phyloP scores from a whole-genome alignment of 768 basidiomycete species.

The Xerocomus potaroensis region DNA sequence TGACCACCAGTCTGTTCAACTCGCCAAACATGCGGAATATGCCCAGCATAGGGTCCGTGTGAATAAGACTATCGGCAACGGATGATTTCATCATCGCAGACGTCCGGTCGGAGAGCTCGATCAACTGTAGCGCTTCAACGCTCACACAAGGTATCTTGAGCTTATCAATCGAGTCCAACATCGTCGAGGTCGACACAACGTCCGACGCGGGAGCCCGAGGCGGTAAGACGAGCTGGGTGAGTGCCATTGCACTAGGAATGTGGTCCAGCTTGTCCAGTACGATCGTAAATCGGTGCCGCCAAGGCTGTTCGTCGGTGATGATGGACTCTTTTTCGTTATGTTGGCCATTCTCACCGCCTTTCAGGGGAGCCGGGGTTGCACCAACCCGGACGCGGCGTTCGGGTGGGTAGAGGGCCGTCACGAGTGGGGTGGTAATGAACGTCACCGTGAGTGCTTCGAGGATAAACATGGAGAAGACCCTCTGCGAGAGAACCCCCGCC shows the following conservation, averaged over 20 bases:
- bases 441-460: slow-evolving; percentile 78
- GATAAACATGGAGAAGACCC: slow-evolving; percentile 94
- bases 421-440: slow-evolving; percentile 80
- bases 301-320: slow-evolving; percentile 16
- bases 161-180: not conserved
- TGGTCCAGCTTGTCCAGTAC: slow-evolving; percentile 90
- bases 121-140: slow-evolving; percentile 75
- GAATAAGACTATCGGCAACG: slow-evolving; percentile 59
- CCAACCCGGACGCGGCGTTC: slow-evolving; percentile 48
- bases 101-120: slow-evolving; percentile 72
- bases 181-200: slow-evolving; percentile 7
- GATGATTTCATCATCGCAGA: slow-evolving; percentile 64
- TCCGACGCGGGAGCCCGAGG: slow-evolving; percentile 11
- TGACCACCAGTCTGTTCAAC: slow-evolving; percentile 62
- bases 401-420: slow-evolving; percentile 64
- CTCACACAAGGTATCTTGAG: slow-evolving; percentile 30
- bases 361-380: slow-evolving; percentile 11
- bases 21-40: slow-evolving; percentile 76
- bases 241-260: slow-evolving; percentile 82
- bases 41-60: slow-evolving; percentile 65
- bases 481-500: slow-evolving; percentile 68
- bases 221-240: slow-evolving; percentile 74
- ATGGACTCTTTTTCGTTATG: slow-evolving; percentile 6
- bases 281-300: slow-evolving; percentile 68
- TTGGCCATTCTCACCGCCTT: slow-evolving; percentile 26